Percentiles rank a stretch among this genome's conserved stretches.
Evolutionary conservation across 129 eudicot genomes (phyloP).

Genomic region (Oenanthe sinensis): DNA sequence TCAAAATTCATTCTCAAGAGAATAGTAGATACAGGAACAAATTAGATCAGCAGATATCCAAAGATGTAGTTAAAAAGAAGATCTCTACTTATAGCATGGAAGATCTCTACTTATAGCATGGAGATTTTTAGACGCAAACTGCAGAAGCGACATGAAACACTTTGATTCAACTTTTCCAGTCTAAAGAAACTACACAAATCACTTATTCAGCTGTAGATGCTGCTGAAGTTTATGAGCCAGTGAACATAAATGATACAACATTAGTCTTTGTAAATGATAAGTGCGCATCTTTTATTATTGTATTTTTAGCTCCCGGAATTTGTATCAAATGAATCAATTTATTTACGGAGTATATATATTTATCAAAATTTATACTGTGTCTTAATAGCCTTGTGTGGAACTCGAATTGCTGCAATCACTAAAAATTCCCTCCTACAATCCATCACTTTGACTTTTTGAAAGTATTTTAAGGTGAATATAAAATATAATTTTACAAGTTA

Average conservation of each 20-base stretch:
- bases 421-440: no score
- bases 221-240: neutral
- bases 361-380: no score
- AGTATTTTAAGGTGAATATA: no score
- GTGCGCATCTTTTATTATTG: neutral
- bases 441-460: no score
- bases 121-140: neutral
- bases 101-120: neutral
- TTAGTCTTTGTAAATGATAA: neutral
- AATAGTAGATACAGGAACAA: slow-evolving; percentile 12
- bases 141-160: neutral
- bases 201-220: neutral
- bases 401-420: neutral
- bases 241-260: neutral
- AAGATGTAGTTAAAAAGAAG: neutral
- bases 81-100: neutral
- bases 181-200: neutral
- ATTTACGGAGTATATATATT: no score
- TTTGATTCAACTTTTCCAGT: neutral
- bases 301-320: neutral
- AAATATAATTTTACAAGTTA: no score
- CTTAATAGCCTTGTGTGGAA: neutral
- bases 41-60: neutral
- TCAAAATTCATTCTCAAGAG: slow-evolving; percentile 46
- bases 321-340: neutral